Evolutionary conservation across 257 asterid genomes (phyloP), one percentile per base, ranked within the genome.

Genomic region (Jacaranda mimosifolia): DNA sequence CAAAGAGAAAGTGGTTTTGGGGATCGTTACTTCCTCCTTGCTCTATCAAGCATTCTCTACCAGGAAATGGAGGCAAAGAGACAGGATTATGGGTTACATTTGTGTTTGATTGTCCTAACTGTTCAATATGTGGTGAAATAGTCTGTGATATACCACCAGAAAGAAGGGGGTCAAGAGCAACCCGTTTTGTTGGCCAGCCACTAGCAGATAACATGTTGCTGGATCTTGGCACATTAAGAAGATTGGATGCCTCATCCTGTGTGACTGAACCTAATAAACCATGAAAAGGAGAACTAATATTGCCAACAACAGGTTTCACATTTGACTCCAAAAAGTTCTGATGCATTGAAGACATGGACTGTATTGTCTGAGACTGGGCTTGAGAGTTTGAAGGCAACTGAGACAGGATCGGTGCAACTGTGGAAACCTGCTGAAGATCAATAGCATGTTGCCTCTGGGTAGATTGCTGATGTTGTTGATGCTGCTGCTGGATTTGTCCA

Each of bases 1-100:
- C 95, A 51, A 86, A 91, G 40, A 90, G 86, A 53, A 84, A 84
- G 83, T 86, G 77, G 78, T 84, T 92, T 60, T 91, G 95, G n/a
- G 86, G 87, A 76, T 89, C 95, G 56, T 74, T 85, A 62, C 84
- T 81, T 12, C 86, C 92, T 80, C 81, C 91, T 63, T 86, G 94
- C 73, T 86, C 90, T 13, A 86, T 79, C 77, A 84, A 63, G 77
- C 91, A 80, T 78, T 85, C 96, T 77, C 91, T 77, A 40, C 91
- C 88, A 10, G 97, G 97, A 82, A 91, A 89, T 0, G 95, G 94
- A 59, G 97, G 97, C 79, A 89, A 84, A 48, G 91, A 82, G 77
- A 81, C 82, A 5, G 86, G 77, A 79, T 70, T 83, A 26, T 81
- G 87, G 39, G 88, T 49, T 48, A 70, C 68, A 35, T 57, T 81